Evolutionary conservation across 2,329 filamentous ascomycete species (phyloP).

Genomic region (Diaporthe australafricana): DNA sequence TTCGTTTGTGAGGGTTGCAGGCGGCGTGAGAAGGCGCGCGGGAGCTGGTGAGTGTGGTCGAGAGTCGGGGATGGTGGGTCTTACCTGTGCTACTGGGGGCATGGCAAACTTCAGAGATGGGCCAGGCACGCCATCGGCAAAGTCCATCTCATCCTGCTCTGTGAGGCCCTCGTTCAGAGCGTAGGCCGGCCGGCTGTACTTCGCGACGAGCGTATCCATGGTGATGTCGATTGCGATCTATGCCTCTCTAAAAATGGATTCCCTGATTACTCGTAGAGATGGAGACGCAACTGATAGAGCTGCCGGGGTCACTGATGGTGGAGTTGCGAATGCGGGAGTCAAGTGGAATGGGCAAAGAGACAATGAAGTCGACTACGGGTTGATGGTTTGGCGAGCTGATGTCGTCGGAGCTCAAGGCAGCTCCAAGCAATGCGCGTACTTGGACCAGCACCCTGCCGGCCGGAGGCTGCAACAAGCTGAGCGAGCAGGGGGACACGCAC

Average conservation of each 20-base stretch:
- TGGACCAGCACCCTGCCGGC: constrained; percentile 33
- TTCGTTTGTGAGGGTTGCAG: constrained; percentile 32
- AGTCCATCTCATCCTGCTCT: constrained; percentile 79
- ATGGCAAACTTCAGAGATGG: constrained; percentile 95
- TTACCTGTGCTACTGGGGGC: constrained; percentile 89
- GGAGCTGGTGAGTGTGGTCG: neutral
- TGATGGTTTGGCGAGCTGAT: constrained; percentile 31
- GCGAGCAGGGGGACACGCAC: neutral
- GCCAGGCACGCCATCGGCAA: constrained; percentile 76
- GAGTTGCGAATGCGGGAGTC: constrained; percentile 2
- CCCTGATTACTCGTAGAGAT: constrained; percentile 64
- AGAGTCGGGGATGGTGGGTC: constrained; percentile 44
- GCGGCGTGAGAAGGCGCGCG: neutral
- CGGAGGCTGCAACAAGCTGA: constrained; percentile 25
- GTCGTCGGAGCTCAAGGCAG: constrained; percentile 38
- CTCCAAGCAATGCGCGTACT: constrained; percentile 37
- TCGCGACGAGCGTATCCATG: constrained; percentile 95
- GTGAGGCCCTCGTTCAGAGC: constrained; percentile 77
- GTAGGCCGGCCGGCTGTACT: constrained; percentile 85
- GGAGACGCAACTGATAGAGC: neutral
- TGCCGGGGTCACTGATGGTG: constrained; percentile 17
- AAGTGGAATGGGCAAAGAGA: constrained; percentile 18
- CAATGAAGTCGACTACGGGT: constrained; percentile 23
- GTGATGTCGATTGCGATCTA: constrained; percentile 59
- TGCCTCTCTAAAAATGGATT: constrained; percentile 76